Conservation (phyloP, 306 rosid species). For the Calophaca sinica region DNA sequence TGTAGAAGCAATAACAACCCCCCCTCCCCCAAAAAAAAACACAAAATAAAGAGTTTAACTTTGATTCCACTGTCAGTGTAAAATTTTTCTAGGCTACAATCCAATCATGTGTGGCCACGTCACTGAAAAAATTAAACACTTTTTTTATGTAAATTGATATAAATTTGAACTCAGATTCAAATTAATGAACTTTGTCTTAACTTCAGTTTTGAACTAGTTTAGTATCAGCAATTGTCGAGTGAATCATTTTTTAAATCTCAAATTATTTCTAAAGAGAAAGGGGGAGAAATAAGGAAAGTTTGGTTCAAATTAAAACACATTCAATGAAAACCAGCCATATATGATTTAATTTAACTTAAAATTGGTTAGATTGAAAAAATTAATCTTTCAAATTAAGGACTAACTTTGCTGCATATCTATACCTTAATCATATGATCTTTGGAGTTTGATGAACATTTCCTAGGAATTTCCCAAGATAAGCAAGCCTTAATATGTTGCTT, state of each 20-base stretch:
- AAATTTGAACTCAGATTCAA: not conserved
- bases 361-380: not conserved
- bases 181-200: slow-evolving; percentile 12
- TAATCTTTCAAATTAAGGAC: not conserved
- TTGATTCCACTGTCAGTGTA: not conserved
- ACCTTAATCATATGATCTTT: not conserved
- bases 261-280: too few species aligned
- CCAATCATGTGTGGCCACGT: not conserved
- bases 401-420: not conserved
- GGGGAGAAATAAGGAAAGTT: too few species aligned
- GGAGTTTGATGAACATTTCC: too few species aligned
- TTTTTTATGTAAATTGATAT: not conserved
- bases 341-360: too few species aligned
- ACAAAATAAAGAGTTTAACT: not conserved
- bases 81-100: slow-evolving; percentile 3
- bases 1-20: not conserved
- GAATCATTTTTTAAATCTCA: not conserved
- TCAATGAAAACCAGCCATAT: too few species aligned
- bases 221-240: not conserved
- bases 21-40: too few species aligned
- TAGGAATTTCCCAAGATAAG: too few species aligned
- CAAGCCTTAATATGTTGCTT: too few species aligned
- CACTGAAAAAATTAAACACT: not conserved
- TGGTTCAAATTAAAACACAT: too few species aligned
- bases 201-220: slow-evolving; percentile 2